Conservation (phyloP, 2,329 filamentous ascomycete species). For the Aspergillus sp. region DNA sequence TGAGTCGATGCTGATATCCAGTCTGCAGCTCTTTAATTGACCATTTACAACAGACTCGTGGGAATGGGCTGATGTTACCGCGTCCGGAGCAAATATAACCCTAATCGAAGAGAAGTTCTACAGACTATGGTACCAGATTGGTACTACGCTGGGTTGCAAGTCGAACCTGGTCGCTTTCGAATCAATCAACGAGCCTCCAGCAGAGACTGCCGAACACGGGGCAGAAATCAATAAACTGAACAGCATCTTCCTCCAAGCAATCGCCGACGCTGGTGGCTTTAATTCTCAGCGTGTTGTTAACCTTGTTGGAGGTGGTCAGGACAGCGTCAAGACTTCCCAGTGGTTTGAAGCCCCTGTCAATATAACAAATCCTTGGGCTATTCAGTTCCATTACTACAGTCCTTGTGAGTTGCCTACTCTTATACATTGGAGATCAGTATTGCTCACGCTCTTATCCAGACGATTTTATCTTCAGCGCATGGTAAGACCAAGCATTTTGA, state of each 20-base stretch:
- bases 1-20: constrained; percentile 4
- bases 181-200: constrained; percentile 60
- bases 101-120: constrained; percentile 59
- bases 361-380: constrained; percentile 57
- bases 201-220: constrained; percentile 51
- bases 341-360: constrained; percentile 54
- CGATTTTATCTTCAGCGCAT: constrained; percentile 32
- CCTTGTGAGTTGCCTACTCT: constrained; percentile 29
- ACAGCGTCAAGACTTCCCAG: constrained; percentile 53
- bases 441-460: constrained; percentile 17
- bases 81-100: constrained; percentile 47
- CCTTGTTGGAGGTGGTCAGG: constrained; percentile 53
- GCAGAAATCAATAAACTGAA: constrained; percentile 57
- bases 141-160: constrained; percentile 54
- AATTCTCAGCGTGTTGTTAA: constrained; percentile 58
- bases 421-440: neutral
- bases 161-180: constrained; percentile 57
- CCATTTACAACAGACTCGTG: constrained; percentile 45
- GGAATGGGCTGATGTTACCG: constrained; percentile 57
- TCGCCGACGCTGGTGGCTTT: constrained; percentile 55
- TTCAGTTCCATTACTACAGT: constrained; percentile 63
- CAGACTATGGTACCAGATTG: constrained; percentile 59
- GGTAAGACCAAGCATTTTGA: constrained; percentile 11
- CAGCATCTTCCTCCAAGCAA: constrained; percentile 55
- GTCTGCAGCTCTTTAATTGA: neutral